These are phyloP conservation scores for Saksenaea vasiformis DNA, from an alignment of 371 early-diverging fungal species.

Conservation along the genomic window DNA sequence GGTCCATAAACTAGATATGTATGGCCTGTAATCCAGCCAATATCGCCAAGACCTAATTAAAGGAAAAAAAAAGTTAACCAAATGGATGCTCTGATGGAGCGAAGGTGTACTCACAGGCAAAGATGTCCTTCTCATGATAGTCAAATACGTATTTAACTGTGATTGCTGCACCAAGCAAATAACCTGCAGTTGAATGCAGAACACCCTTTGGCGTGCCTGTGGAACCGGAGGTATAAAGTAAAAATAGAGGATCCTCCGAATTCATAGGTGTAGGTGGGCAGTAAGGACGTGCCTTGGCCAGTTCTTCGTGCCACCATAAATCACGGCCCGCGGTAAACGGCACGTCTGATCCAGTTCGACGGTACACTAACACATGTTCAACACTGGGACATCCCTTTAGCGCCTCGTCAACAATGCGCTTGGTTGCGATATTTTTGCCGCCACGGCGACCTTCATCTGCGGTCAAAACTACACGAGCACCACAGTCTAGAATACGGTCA, in stretches of 20 bases:
- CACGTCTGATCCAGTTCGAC: conserved; percentile 82
- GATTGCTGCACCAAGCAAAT: conserved; percentile 85
- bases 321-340: conserved; percentile 77
- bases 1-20: conserved; percentile 97
- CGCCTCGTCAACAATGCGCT: conserved; percentile 92
- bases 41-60: conserved; percentile 57
- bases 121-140: conserved; percentile 80
- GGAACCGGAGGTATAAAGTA: conserved; percentile 95
- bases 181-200: conserved; percentile 93
- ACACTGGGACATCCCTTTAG: conserved; percentile 72
- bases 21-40: conserved; percentile 84
- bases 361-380: conserved; percentile 84
- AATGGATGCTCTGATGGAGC: background rate
- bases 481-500: conserved; percentile 81
- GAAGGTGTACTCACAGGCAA: conserved; percentile 64
- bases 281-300: conserved; percentile 73
- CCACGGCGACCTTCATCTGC: conserved; percentile 90
- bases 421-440: conserved; percentile 85
- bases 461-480: conserved; percentile 78
- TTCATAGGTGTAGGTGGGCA: conserved; percentile 81
- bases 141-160: conserved; percentile 94
- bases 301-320: conserved; percentile 87
- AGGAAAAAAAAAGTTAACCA: background rate
- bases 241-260: conserved; percentile 95
- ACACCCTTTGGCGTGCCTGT: conserved; percentile 97